These are phyloP conservation scores for Yamadazyma membranifaciens DNA, from an alignment of 1,139 yeast species.

Conservation along the genomic window DNA sequence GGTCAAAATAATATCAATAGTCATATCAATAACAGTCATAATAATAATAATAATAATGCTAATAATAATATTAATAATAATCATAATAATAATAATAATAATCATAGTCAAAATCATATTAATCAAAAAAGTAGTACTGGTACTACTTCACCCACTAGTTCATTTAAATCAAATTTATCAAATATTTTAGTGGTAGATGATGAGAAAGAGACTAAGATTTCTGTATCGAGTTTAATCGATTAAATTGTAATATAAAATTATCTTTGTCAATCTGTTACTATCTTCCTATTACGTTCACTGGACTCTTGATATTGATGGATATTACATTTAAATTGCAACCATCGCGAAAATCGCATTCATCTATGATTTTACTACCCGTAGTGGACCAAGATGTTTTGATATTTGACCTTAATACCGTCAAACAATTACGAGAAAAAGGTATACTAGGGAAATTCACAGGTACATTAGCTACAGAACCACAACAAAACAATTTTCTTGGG, in stretches of 20 bases:
- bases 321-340: not conserved
- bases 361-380: conserved; percentile 20
- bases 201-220: conserved; percentile 18
- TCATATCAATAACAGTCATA: not conserved
- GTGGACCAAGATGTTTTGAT: conserved; percentile 50
- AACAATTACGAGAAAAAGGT: conserved; percentile 49
- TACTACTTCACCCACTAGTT: conserved; percentile 6
- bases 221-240: conserved; percentile 27
- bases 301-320: not conserved
- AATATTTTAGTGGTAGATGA: conserved; percentile 13
- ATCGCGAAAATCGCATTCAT: conserved; percentile 1
- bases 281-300: not conserved
- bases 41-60: not conserved
- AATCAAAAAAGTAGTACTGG: conserved; percentile 6
- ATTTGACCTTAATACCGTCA: conserved; percentile 50
- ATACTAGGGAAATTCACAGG: conserved; percentile 80
- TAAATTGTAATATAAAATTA: conserved; percentile 8
- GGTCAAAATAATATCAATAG: not conserved
- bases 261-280: not conserved
- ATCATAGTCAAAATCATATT: not conserved
- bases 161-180: conserved; percentile 11
- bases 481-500: conserved; percentile 83
- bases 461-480: conserved; percentile 83
- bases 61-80: not conserved
- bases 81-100: not conserved